Conservation (phyloP, 202 grass and related monocot species). For the Setaria italica region DNA sequence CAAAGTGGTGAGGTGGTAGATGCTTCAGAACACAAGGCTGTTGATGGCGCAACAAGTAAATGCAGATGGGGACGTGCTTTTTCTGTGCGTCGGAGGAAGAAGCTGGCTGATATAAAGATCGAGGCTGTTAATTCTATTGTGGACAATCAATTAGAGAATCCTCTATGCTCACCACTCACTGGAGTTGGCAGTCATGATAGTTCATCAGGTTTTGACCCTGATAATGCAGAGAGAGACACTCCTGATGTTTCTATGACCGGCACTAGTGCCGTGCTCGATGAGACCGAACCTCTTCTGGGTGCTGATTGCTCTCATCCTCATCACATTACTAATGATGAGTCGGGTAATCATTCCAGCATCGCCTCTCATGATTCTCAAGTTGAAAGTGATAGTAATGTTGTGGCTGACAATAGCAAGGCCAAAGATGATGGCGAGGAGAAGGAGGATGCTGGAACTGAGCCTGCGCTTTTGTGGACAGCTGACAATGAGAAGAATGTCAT, state of each 20-base stretch:
- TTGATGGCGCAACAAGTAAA: constrained; percentile 19
- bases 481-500: constrained; percentile 78
- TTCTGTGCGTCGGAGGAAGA: constrained; percentile 57
- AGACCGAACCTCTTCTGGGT: constrained; percentile 56
- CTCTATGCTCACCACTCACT: constrained; percentile 51
- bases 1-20: constrained; percentile 39
- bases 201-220: constrained; percentile 53
- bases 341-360: constrained; percentile 26
- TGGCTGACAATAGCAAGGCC: constrained; percentile 33
- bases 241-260: constrained; percentile 47
- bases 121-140: constrained; percentile 41
- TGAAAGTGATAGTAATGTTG: constrained; percentile 40
- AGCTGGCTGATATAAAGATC: constrained; percentile 44
- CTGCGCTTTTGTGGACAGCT: constrained; percentile 59
- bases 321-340: constrained; percentile 25
- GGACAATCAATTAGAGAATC: constrained; percentile 42
- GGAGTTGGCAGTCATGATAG: constrained; percentile 42
- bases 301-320: constrained; percentile 16
- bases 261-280: constrained; percentile 48
- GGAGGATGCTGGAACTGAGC: constrained; percentile 41
- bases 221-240: constrained; percentile 42
- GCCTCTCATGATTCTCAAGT: constrained; percentile 40
- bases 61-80: constrained; percentile 49
- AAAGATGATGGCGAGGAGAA: constrained; percentile 53
- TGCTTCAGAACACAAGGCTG: constrained; percentile 47